A percentile compares a stretch with the other conserved stretches of the same genome.
Conservation (phyloP, 495 filamentous ascomycete genomes). For the Aspergillus haitiensis region DNA sequence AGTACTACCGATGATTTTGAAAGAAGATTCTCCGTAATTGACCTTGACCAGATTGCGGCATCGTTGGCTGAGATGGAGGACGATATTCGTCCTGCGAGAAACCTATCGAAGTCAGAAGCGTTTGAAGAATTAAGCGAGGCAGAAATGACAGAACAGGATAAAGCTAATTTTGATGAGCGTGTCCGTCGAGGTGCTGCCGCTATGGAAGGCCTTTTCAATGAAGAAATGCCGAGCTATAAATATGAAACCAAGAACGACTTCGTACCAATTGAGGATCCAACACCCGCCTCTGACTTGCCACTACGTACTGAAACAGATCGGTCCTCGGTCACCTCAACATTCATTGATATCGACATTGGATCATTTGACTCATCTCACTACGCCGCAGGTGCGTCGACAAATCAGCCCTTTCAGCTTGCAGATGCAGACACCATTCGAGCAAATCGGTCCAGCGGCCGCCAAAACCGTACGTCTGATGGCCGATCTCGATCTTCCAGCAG, state of each 20-base stretch:
- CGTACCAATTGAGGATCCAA: conserved; percentile 38
- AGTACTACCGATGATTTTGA: conserved; percentile 85
- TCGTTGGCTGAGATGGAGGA: conserved; percentile 43
- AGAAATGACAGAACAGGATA: conserved; percentile 40
- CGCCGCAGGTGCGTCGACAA: conserved; percentile 43
- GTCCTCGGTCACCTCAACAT: conserved; percentile 50
- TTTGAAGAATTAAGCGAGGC: conserved; percentile 28
- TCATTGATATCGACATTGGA: conserved; percentile 50
- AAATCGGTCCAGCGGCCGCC: conserved; percentile 44
- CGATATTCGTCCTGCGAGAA: conserved; percentile 31
- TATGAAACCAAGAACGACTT: conserved; percentile 53
- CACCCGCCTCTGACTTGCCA: conserved; percentile 46
- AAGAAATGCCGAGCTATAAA: conserved; percentile 46
- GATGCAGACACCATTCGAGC: conserved; percentile 53
- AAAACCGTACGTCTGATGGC: conserved; percentile 39
- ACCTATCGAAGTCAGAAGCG: conserved; percentile 25
- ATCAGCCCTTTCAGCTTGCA: conserved; percentile 50
- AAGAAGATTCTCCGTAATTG: conserved; percentile 51
- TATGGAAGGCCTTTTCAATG: conserved; percentile 51
- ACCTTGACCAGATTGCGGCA: conserved; percentile 47
- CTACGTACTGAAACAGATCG: conserved; percentile 51
- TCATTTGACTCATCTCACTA: conserved; percentile 51
- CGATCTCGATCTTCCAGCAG: conserved; percentile 36
- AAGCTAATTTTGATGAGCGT: conserved; percentile 49
- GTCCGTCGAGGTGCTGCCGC: conserved; percentile 50